A percentile compares a stretch with the other conserved stretches of the same genome.
Conservation (phyloP, 805 yeast genomes). For the Cyberlindnera misumaiensis region DNA sequence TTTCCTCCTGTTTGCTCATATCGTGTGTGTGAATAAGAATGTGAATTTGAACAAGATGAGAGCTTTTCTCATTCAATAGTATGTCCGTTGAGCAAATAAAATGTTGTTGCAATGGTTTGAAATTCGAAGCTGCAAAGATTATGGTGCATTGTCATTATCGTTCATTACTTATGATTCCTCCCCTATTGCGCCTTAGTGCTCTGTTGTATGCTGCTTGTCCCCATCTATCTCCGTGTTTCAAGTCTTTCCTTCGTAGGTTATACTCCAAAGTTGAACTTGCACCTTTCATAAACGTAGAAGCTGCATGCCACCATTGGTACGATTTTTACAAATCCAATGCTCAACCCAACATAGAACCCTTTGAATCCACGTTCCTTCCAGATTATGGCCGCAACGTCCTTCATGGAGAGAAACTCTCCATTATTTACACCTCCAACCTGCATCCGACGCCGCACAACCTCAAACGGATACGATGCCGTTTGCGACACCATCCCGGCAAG, state of each 20-base stretch:
- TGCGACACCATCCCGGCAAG: conserved; percentile 93
- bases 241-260: not conserved
- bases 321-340: conserved; percentile 92
- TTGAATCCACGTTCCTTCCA: conserved; percentile 68
- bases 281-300: conserved; percentile 86
- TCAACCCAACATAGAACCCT: conserved; percentile 91
- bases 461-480: conserved; percentile 95
- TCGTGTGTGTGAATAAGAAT: no score
- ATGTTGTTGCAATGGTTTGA: no score
- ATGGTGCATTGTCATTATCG: not conserved
- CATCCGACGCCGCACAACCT: conserved; percentile 88
- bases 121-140: not conserved
- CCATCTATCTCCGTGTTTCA: no score
- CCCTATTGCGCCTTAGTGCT: no score
- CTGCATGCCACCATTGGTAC: conserved; percentile 97
- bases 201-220: no score
- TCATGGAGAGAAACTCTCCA: conserved; percentile 50
- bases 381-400: conserved; percentile 50
- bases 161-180: not conserved
- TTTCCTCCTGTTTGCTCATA: no score
- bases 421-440: conserved; percentile 81
- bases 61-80: no score
- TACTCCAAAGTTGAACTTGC: conserved; percentile 56
- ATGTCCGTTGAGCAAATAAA: no score
- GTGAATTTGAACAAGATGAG: no score